phyloP scores from a whole-genome alignment of 2,329 filamentous ascomycete species.

The Trichoderma pleuroti region DNA sequence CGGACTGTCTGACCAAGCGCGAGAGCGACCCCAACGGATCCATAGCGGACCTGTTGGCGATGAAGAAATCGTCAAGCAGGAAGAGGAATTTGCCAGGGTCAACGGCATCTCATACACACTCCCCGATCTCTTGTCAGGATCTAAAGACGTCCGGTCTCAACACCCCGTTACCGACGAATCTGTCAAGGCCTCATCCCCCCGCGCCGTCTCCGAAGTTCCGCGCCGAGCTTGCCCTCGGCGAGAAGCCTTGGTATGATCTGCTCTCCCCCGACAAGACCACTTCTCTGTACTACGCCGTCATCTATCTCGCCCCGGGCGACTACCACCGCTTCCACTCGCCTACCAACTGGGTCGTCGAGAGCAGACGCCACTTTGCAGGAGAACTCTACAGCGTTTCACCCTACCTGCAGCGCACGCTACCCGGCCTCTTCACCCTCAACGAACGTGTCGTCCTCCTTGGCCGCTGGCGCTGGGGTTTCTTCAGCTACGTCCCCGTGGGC shows the following conservation, averaged over 20 bases:
- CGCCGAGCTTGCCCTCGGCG: constrained; percentile 74
- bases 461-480: constrained; percentile 96
- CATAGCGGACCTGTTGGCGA: constrained; percentile 40
- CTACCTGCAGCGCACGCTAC: constrained; percentile 87
- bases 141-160: constrained; percentile 15
- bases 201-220: constrained; percentile 79
- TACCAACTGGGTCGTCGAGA: constrained; percentile 90
- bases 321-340: constrained; percentile 99
- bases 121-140: constrained; percentile 80
- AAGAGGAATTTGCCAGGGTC: constrained; percentile 89
- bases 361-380: constrained; percentile 92
- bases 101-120: constrained; percentile 96
- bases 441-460: constrained; percentile 92
- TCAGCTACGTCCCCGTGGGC: constrained; percentile 90
- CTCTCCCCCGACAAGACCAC: constrained; percentile 60
- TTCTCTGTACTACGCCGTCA: constrained; percentile 85
- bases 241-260: constrained; percentile 67
- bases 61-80: constrained; percentile 68
- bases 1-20: constrained; percentile 24
- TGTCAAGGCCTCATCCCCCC: constrained; percentile 55
- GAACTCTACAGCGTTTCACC: constrained; percentile 94
- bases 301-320: constrained; percentile 95
- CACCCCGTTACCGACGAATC: constrained; percentile 69
- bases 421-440: constrained; percentile 93
- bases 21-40: constrained; percentile 21